Evolutionary conservation across 768 basidiomycete genomes (phyloP), one percentile per base, ranked within the genome.

Genomic region (Leccinum subgranulosum): DNA sequence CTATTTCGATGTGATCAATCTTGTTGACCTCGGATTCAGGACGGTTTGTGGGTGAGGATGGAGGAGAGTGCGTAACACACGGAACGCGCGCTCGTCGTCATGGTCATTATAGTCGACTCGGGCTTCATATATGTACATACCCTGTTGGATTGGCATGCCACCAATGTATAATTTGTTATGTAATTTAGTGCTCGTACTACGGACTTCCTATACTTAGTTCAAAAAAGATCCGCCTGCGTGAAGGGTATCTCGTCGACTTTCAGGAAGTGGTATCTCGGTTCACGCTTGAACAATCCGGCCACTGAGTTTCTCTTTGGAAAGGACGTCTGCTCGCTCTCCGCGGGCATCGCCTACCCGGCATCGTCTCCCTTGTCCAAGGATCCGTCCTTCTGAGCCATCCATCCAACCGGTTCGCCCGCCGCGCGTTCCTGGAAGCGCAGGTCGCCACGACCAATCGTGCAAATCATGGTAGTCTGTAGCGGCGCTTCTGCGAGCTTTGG

Each of bases 271-370:
- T 69, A 2, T 71, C 70, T 1, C 73, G 79, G 3, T 83, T 83
- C 66, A 82, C 83, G 1, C 67, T 86, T 33, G 84, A 86, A 23
- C 23, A 23, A 23, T 63, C 82, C 81, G 1, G 81, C 82, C 0
- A 79, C 82, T 0, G 80, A 81, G 25, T 84, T 85, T 63, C 74
- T 84, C 10, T 82, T 84, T 57, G 81, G 83, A 29, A 65, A 66
- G 15, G 65, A 73, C 19, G 77, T 76, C 10, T 29, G 73, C 36
- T 73, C 72, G 0, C 68, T 78, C 31, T 66, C 71, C 0, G 75
- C 75, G 12, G 75, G 76, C 15, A 74, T 81, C 36, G 59, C 61
- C 31, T 77, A 65, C 58, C 76, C 71, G 41, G 64, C 55, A 0
- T 59, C 59, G 25, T 67, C 55, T 51, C 66, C 59, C 43, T 60